Percentiles rank a stretch among this genome's conserved stretches.
Evolutionary conservation across 2,329 filamentous ascomycete species (phyloP).

Genomic region (Septoria linicola): DNA sequence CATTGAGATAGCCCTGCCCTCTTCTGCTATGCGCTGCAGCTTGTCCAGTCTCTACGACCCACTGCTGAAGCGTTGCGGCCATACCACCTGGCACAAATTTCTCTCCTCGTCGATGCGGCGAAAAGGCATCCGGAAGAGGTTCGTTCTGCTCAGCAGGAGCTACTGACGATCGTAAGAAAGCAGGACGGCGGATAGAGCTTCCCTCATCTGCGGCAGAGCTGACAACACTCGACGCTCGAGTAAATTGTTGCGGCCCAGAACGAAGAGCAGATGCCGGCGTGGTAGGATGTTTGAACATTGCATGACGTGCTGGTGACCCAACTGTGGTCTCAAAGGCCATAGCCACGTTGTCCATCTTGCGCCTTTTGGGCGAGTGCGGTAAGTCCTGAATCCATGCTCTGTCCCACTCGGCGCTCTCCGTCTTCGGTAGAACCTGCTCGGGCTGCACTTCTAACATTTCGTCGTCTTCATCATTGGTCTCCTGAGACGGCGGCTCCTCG

Average conservation of each 20-base stretch:
- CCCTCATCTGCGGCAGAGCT: conserved; percentile 14
- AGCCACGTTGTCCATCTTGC: conserved; percentile 25
- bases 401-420: conserved; percentile 11
- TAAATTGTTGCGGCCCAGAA: conserved; percentile 16
- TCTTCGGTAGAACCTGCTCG: conserved; percentile 22
- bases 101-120: conserved; percentile 51
- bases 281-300: conserved; percentile 23
- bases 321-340: conserved; percentile 8
- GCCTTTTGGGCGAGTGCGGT: conserved; percentile 34
- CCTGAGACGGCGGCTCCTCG: conserved; percentile 24
- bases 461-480: conserved; percentile 23
- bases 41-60: conserved; percentile 49
- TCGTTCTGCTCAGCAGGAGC: conserved; percentile 34
- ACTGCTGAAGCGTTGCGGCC: conserved; percentile 50
- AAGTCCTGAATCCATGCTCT: conserved; percentile 17
- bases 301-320: conserved; percentile 18
- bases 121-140: conserved; percentile 54
- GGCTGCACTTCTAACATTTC: conserved; percentile 33
- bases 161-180: conserved; percentile 41
- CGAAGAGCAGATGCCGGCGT: conserved; percentile 23
- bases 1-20: conserved; percentile 25
- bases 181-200: conserved; percentile 33
- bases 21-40: conserved; percentile 29
- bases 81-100: conserved; percentile 52
- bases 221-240: conserved; percentile 17